Evolutionary conservation across 148 eudicot species (phyloP).

Genomic region (Chenopodium berlandieri): DNA sequence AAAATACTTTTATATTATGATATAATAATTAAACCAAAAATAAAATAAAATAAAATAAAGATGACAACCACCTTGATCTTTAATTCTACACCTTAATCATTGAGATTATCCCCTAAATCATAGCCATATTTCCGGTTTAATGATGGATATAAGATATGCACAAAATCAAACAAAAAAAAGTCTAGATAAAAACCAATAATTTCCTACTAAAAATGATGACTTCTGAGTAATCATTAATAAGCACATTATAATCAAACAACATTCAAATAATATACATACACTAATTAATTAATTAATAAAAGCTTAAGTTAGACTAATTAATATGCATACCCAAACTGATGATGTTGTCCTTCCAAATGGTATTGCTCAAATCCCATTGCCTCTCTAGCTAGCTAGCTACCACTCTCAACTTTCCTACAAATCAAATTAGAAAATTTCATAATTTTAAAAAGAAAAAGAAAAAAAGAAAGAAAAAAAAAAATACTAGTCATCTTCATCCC

Average conservation of each 20-base stretch:
- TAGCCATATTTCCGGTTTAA: conserved; percentile 14
- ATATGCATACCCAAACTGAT: conserved; percentile 26
- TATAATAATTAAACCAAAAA: no score
- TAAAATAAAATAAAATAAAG: background rate
- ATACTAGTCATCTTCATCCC: background rate
- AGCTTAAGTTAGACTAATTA: conserved; percentile 26
- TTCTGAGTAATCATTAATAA: conserved; percentile 17
- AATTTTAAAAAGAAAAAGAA: background rate
- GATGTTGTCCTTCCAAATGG: conserved; percentile 12
- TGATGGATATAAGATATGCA: conserved; percentile 4
- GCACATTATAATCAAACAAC: conserved; percentile 20
- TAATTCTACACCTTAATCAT: conserved; percentile 5
- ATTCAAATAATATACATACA: conserved; percentile 5
- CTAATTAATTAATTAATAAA: background rate
- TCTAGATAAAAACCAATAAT: conserved; percentile 13
- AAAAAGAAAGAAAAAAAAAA: background rate
- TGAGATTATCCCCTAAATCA: conserved; percentile 18
- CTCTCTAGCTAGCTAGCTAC: background rate
- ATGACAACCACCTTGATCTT: background rate
- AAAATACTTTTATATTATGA: background rate
- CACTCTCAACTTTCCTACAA: conserved; percentile 23
- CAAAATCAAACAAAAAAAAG: conserved; percentile 11
- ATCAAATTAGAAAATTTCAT: conserved; percentile 5
- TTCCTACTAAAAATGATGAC: conserved; percentile 22
- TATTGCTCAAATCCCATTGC: background rate